Evolutionary conservation across 106 monocot species (phyloP).

Genomic region (Allium sativum): DNA sequence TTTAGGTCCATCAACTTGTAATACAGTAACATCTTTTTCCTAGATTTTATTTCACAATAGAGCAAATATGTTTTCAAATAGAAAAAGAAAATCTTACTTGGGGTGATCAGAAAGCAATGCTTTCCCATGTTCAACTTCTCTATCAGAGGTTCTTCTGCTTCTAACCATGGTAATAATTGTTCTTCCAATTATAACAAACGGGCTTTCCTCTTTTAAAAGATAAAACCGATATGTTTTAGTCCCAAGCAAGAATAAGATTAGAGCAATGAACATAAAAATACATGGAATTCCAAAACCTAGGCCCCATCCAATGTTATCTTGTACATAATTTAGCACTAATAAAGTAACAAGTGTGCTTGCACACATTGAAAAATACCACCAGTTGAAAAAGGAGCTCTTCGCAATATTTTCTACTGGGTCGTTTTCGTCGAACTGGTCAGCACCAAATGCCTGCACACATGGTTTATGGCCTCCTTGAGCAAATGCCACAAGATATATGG

Average conservation of each 20-base stretch:
- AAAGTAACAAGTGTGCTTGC: conserved; percentile 17
- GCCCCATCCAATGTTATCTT: conserved; percentile 67
- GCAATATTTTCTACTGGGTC: conserved; percentile 41
- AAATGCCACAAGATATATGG: conserved; percentile 56
- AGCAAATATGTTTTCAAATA: no score
- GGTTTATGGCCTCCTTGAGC: conserved; percentile 78
- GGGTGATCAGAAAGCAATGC: neutral
- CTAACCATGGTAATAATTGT: conserved; percentile 8
- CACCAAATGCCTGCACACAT: conserved; percentile 73
- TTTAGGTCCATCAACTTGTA: no score
- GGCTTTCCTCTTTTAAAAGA: conserved; percentile 17
- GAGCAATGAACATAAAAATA: conserved; percentile 34
- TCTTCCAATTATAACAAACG: conserved; percentile 25
- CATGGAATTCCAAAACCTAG: conserved; percentile 72
- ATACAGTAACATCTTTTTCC: no score
- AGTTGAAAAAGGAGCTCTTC: conserved; percentile 74
- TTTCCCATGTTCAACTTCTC: neutral
- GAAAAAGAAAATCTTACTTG: conserved; percentile 8
- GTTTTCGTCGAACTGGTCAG: conserved; percentile 71
- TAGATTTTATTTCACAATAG: no score
- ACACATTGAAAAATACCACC: conserved; percentile 55
- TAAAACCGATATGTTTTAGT: conserved; percentile 42
- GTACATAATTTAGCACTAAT: conserved; percentile 40
- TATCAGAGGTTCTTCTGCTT: neutral
- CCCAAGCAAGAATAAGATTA: conserved; percentile 54